Base-by-base conservation (phyloP, 2,329 filamentous ascomycete species). In the Fusarium austroafricanum region DNA sequence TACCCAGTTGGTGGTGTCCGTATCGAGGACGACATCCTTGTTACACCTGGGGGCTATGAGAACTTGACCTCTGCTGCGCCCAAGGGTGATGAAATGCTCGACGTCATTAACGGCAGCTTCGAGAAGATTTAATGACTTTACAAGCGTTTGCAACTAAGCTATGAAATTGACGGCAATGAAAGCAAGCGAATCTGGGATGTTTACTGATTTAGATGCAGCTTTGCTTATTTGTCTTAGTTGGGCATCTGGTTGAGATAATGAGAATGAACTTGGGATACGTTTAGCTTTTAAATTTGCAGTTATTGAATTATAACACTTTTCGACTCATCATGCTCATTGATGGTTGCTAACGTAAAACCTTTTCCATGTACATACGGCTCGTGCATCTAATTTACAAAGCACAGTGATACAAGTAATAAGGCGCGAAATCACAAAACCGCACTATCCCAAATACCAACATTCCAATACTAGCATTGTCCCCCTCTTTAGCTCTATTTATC, bases 21-120 rank as follows among this genome's bases (percentile, higher is more conserved):
- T 45, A 96, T 98, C 64, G 96, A 99, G 81, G 94, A 98, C 75
- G 92, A 95, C 77, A 86, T 98, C 38, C 83, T 96, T 21, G 89
- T 98, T 46, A 96, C 91, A 2, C 84, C 90, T 63, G 82, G 87
- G 23, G 94, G 94, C 0, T 89, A 89, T 73, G 94, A 97, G 79
- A 96, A 97, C 75, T 75, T 98, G 76, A 96, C 94, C 2, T 85
- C 86, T 2, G 69, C 67, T 18, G 91, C 91, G 29, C 92, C 92
- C 1, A 97, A 96, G 81, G 87, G 88, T 3, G 84, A 90, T 52
- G 89, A 93, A 75, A 80, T 94, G 72, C 80, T 94, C 75, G 83
- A 84, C 65, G 82, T 92, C 47, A 86, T 90, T 51, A 86, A 84
- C 53, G 78, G 78, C 9, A 73, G 64, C 54, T 73, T 73, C 58